Evolutionary conservation across 2,329 filamentous ascomycete species (phyloP).

Genomic region (Colletotrichum sp.): DNA sequence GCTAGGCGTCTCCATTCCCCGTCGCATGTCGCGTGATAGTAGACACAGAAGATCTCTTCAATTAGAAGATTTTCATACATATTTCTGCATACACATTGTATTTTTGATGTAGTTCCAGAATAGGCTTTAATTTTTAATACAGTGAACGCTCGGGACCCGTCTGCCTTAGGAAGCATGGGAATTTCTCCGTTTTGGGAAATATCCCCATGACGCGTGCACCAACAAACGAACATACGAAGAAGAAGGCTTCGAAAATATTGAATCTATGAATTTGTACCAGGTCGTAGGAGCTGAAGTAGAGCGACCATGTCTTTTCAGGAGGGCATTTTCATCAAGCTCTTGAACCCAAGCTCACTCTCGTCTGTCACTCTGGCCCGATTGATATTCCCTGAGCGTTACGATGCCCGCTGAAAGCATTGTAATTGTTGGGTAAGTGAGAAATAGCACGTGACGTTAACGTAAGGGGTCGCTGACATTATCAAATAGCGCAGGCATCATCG

Average conservation of each 20-base stretch:
- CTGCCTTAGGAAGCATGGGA: neutral
- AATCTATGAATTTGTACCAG: neutral
- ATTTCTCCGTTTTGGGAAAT: neutral
- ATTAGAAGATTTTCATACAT: neutral
- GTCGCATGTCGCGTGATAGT: neutral
- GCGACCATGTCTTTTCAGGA: neutral
- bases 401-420: constrained; percentile 18
- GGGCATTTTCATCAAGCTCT: neutral
- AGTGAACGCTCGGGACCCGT: neutral
- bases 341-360: neutral
- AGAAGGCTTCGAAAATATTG: neutral
- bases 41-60: neutral
- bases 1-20: neutral
- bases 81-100: neutral
- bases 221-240: neutral
- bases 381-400: neutral
- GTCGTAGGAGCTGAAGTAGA: neutral
- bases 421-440: constrained; percentile 26
- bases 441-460: neutral
- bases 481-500: constrained; percentile 41
- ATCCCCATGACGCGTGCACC: neutral
- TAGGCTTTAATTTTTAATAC: neutral
- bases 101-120: neutral
- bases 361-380: neutral
- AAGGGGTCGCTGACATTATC: neutral